These are phyloP conservation scores for Cochlearia excelsa DNA, from an alignment of 345 rosid genomes.

Conservation along the genomic window DNA sequence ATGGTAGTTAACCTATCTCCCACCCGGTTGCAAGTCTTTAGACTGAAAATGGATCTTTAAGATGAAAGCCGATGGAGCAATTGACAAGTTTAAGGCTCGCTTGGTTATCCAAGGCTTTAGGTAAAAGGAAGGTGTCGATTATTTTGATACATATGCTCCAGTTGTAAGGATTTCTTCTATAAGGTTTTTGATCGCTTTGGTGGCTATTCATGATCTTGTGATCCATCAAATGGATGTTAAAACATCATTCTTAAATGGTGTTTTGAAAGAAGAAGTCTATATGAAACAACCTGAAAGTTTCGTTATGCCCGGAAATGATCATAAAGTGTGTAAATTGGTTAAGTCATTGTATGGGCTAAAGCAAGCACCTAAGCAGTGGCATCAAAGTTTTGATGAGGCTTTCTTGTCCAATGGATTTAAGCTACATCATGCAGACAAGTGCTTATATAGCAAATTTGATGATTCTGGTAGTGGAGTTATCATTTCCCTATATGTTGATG, in stretches of 20 bases:
- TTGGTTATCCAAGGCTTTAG: conserved; percentile 1
- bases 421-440: neutral
- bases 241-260: neutral
- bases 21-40: conserved; percentile 1
- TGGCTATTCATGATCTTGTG: neutral
- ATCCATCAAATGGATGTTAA: conserved; percentile 15
- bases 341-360: conserved; percentile 12
- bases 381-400: conserved; percentile 2
- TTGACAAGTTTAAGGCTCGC: conserved; percentile 1
- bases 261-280: neutral
- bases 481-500: conserved; percentile 7
- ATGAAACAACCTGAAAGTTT: neutral
- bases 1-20: neutral
- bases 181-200: neutral
- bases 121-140: neutral
- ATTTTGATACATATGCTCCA: neutral
- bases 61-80: neutral
- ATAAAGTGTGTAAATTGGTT: conserved; percentile 9
- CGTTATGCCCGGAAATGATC: neutral
- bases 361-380: conserved; percentile 10
- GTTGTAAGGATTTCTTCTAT: neutral
- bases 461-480: neutral
- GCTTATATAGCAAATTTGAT: conserved; percentile 5
- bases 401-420: neutral
- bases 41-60: conserved; percentile 7